Percentiles rank a stretch among this genome's conserved stretches.
Evolutionary conservation across 1,284 basidiomycete species (phyloP).

Genomic region (Takashimella tepidaria): DNA sequence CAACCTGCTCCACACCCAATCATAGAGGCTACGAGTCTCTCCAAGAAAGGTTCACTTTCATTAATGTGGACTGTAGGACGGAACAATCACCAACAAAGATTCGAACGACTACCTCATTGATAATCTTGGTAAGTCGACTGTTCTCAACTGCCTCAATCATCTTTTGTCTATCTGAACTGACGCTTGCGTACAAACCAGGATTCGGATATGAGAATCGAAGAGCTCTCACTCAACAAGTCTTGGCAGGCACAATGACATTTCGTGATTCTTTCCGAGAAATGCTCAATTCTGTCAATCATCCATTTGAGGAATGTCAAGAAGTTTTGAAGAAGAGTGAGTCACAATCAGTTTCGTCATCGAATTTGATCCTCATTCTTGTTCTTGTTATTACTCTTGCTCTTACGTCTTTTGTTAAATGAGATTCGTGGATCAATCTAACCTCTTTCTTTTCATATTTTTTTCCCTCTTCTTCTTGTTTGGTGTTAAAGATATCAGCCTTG

Average conservation of each 20-base stretch:
- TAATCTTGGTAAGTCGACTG: constrained; percentile 19
- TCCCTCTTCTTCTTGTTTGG: background rate
- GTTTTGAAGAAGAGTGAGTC: constrained; percentile 58
- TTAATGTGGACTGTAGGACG: constrained; percentile 57
- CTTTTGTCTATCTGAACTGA: background rate
- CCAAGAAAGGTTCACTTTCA: background rate
- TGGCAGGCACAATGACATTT: constrained; percentile 63
- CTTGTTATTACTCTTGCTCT: constrained; percentile 19
- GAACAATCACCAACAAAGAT: constrained; percentile 83
- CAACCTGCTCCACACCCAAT: too few relatives aligned
- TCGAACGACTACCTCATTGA: constrained; percentile 67
- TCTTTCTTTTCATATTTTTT: too few relatives aligned
- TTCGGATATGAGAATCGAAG: constrained; percentile 50
- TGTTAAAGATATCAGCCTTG: constrained; percentile 76
- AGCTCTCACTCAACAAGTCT: constrained; percentile 64
- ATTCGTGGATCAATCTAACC: background rate
- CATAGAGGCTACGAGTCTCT: too few relatives aligned
- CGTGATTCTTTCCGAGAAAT: constrained; percentile 74
- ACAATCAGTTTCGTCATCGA: constrained; percentile 6
- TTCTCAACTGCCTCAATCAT: background rate
- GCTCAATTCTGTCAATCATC: constrained; percentile 65
- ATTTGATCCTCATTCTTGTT: constrained; percentile 19
- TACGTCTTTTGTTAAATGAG: background rate
- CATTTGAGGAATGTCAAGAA: constrained; percentile 74
- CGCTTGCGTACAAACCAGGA: constrained; percentile 44